Conservation (phyloP, 2,329 filamentous ascomycete species). For the Daldinia eschscholtzii region DNA sequence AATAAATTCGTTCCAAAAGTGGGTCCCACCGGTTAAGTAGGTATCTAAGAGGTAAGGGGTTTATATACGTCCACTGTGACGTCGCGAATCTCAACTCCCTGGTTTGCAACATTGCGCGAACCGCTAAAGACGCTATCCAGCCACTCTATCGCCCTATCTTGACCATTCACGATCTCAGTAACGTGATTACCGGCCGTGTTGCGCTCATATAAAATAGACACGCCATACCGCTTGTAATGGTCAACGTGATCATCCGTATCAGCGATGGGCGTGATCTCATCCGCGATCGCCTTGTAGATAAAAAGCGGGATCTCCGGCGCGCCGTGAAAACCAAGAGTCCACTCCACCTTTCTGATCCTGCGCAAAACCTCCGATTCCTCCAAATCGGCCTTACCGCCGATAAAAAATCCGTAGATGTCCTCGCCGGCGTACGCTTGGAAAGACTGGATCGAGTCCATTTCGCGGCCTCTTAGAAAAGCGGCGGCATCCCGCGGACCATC, state of each 20-base stretch:
- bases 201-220: conserved; percentile 59
- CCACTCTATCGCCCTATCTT: conserved; percentile 37
- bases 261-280: conserved; percentile 59
- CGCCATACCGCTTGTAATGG: conserved; percentile 57
- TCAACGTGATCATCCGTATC: conserved; percentile 60
- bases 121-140: conserved; percentile 33
- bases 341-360: conserved; percentile 49
- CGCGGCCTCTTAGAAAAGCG: conserved; percentile 46
- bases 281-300: conserved; percentile 63
- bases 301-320: conserved; percentile 62
- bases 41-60: conserved; percentile 4
- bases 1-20: no score
- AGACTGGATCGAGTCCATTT: conserved; percentile 42
- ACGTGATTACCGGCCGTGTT: conserved; percentile 60
- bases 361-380: conserved; percentile 43
- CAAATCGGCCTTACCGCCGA: conserved; percentile 38
- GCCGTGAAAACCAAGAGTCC: conserved; percentile 53
- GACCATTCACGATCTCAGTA: conserved; percentile 46
- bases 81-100: conserved; percentile 25
- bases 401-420: conserved; percentile 52
- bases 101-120: conserved; percentile 20
- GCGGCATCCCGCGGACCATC: conserved; percentile 48
- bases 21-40: no score
- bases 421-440: conserved; percentile 45
- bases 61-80: conserved; percentile 33